phyloP scores from a whole-genome alignment of 1,139 yeast genomes.

The Hansenula sp. region DNA sequence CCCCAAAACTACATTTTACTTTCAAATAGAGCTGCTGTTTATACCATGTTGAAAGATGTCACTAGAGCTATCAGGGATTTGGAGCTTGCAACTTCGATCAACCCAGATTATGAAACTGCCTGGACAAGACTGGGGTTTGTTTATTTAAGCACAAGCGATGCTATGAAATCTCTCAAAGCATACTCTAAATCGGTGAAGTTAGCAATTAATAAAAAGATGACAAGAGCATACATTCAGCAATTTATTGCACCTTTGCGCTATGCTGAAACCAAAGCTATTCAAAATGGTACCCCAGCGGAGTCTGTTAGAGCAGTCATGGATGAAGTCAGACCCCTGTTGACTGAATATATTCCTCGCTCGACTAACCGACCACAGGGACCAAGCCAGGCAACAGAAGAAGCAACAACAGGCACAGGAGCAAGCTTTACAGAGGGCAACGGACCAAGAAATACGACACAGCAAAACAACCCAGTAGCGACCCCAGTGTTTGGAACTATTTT shows the following conservation, averaged over 20 bases:
- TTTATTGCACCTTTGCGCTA: conserved; percentile 10
- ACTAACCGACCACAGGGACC: too few relatives aligned
- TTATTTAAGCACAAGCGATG: conserved; percentile 29
- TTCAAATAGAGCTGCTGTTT: conserved; percentile 35
- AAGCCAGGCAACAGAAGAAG: too few relatives aligned
- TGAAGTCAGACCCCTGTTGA: too few relatives aligned
- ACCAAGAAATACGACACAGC: too few relatives aligned
- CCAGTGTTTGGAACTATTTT: too few relatives aligned
- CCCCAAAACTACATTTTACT: conserved; percentile 29
- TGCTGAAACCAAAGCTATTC: conserved; percentile 15
- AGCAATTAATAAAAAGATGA: conserved; percentile 12
- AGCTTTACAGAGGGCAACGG: too few relatives aligned
- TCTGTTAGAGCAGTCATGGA: background rate
- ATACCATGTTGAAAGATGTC: conserved; percentile 27
- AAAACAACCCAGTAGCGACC: too few relatives aligned
- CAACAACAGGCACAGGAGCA: too few relatives aligned
- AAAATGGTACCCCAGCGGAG: conserved; percentile 11
- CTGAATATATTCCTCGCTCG: too few relatives aligned
- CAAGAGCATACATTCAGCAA: conserved; percentile 12
- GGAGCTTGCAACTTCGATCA: conserved; percentile 24
- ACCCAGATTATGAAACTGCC: conserved; percentile 32
- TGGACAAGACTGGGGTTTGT: conserved; percentile 32
- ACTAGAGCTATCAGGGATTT: conserved; percentile 32
- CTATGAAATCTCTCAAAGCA: conserved; percentile 27
- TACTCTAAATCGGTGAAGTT: conserved; percentile 30